Base-by-base conservation (phyloP, 164 flowering plant species). In the Vitis cinerea region DNA sequence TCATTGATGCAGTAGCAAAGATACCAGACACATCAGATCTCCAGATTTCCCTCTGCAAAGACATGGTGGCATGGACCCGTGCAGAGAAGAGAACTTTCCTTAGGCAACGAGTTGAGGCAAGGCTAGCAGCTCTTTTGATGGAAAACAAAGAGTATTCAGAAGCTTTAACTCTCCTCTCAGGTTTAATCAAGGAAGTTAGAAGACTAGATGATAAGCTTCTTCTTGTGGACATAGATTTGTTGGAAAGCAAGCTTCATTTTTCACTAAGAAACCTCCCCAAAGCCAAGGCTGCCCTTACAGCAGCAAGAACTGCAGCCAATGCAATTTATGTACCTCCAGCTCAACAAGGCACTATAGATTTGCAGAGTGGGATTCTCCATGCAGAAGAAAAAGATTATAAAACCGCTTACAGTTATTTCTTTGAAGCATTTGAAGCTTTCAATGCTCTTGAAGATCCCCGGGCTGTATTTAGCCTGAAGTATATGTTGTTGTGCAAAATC, bases 271-370 rank as follows among this genome's bases (percentile, higher is more conserved):
- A 88, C 69, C 84, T 84, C 10, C 92, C 88, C 4, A 88, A 88
- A 77, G 92, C 89, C 16, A 88, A 86, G 72, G 88, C 92, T 52
- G 83, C 92, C 64, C 83, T 88, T 15, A 88, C 90, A 1, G 93
- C 90, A 4, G 92, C 92, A 14, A 80, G 90, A 71, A 88, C 90
- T 49, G 90, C 90, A 53, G 89, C 90, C 17, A 88, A 86, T 81
- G 87, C 92, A 27, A 85, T 86, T 0, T 86, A 88, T 75, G 90
- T 88, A 52, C 93, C 93, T n/a, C 90, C 90, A 63, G 88, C 88
- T 63, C 90, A 88, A 58, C 92, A 88, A 67, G 90, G 92, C 47
- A 84, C 85, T 14, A 88, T 88, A 48, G 92, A 86, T 72, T 76
- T 88, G 82, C 92, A 88, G 69, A 86, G 92, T 73, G 92, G 92